Conservation (phyloP, 2,329 filamentous ascomycete species). For the Fusarium oligoseptatum region DNA sequence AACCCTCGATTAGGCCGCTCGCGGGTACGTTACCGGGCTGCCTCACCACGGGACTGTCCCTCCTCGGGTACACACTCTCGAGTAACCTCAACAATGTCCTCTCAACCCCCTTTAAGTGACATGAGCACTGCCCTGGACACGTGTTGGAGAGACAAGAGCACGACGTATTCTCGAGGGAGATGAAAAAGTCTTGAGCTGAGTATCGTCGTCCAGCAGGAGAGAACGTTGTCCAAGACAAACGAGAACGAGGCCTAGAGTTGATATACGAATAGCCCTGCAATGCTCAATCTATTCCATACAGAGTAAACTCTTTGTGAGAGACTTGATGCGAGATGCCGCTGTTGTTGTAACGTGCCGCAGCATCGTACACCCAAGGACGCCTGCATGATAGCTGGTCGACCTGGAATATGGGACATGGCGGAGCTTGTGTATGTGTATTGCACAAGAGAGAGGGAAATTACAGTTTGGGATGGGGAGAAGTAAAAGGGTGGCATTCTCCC, state of each 20-base stretch:
- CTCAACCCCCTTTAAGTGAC: conserved; percentile 3
- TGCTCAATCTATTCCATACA: conserved; percentile 26
- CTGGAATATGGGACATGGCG: conserved; percentile 16
- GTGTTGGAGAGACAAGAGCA: conserved; percentile 34
- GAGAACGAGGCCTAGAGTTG: not conserved
- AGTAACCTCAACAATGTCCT: conserved; percentile 21
- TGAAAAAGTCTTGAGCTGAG: conserved; percentile 8
- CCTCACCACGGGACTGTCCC: conserved; percentile 17
- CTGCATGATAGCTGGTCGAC: not conserved
- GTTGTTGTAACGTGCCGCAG: conserved; percentile 35
- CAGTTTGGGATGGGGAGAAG: not conserved
- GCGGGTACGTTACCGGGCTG: conserved; percentile 21
- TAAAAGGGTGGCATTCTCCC: not conserved
- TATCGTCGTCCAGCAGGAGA: conserved; percentile 1
- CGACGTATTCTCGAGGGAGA: conserved; percentile 19
- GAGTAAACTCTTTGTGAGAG: conserved; percentile 10
- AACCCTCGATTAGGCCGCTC: conserved; percentile 24
- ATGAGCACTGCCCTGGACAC: conserved; percentile 30
- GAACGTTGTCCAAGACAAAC: not conserved
- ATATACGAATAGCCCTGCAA: not conserved
- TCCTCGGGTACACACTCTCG: conserved; percentile 37
- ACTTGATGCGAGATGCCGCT: conserved; percentile 42
- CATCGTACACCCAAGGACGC: conserved; percentile 20
- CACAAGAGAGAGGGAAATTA: not conserved
- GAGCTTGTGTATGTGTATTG: not conserved